Evolutionary conservation across 2,329 filamentous ascomycete species (phyloP).

Genomic region (Aspergillus sclerotialis): DNA sequence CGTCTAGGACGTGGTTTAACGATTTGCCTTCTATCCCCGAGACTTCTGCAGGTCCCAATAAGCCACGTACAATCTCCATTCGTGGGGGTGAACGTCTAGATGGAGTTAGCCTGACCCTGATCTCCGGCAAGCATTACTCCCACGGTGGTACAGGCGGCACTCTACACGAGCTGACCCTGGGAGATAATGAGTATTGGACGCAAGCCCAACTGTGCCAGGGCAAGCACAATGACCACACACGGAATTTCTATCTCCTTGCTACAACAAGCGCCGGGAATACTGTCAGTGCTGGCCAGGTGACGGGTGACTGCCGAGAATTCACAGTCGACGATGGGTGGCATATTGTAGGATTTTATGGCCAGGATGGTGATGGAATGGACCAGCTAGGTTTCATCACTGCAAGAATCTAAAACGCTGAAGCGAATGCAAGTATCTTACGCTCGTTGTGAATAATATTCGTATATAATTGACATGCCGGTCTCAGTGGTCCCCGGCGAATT

Average conservation of each 20-base stretch:
- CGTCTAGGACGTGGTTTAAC: slow-evolving; percentile 44
- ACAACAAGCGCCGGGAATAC: slow-evolving; percentile 45
- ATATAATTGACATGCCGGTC: too few relatives aligned
- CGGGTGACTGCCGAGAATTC: slow-evolving; percentile 42
- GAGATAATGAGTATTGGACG: slow-evolving; percentile 43
- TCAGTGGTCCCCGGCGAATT: too few relatives aligned
- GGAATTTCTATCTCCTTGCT: slow-evolving; percentile 51
- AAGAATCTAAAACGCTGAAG: too few relatives aligned
- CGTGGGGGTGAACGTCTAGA: slow-evolving; percentile 46
- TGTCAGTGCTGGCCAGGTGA: slow-evolving; percentile 40
- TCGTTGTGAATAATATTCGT: too few relatives aligned
- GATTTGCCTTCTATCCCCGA: slow-evolving; percentile 40
- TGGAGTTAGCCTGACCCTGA: slow-evolving; percentile 41
- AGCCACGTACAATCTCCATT: slow-evolving; percentile 26
- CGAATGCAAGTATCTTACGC: too few relatives aligned
- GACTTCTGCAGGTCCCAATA: slow-evolving; percentile 23
- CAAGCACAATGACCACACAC: slow-evolving; percentile 39
- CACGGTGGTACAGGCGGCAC: slow-evolving; percentile 52
- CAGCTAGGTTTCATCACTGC: slow-evolving; percentile 42
- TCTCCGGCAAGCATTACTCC: slow-evolving; percentile 42
- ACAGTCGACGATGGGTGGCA: slow-evolving; percentile 44
- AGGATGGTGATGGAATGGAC: slow-evolving; percentile 50
- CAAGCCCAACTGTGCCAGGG: slow-evolving; percentile 46
- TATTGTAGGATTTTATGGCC: slow-evolving; percentile 49
- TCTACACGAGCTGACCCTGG: slow-evolving; percentile 38